Base-by-base conservation (phyloP, 2,329 filamentous ascomycete species). In the Ascochyta fabae region DNA sequence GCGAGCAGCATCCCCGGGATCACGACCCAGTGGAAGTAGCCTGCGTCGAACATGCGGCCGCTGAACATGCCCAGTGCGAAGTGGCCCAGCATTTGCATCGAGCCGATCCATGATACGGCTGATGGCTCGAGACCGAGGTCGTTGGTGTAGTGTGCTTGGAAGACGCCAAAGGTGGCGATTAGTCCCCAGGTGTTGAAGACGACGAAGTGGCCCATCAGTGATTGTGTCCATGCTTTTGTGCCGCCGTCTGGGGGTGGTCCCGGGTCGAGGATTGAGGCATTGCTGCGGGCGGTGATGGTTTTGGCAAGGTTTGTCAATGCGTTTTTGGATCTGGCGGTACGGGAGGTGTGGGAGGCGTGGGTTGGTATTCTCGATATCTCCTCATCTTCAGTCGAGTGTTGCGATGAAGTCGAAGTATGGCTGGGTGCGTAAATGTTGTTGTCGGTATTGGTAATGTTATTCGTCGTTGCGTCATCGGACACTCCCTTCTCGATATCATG, bases 71-170 rank as follows among this genome's bases (percentile, higher is more conserved):
- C 81, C 33, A 83, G 72, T 42, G 78, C 77, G 64, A 83, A 83
- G 34, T 82, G 78, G 8, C 81, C 67, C 36, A 81, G 79, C 64
- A 82, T 80, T 59, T 83, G 80, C 44, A 83, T 73, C 36, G 78
- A 80, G 1, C 81, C 81, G 1, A 84, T 78, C 81, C 81, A 84
- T 0, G 81, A 80, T 9, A 83, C 80, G 29, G 80, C 78, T 0
- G 79, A 81, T 1, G 69, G 66, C 19, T 72, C 64, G 0, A 72
- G 58, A 1, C 58, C 59, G 0, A 75, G 64, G 3, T 63, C 54
- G 13, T 59, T 45, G 1, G 69, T 72, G 59, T 77, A 77, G 58
- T 76, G 62, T 9, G 71, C 49, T 48, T 77, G 74, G 54, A 75
- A 77, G 3, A 74, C 69, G 16, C 74, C 73, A 19, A 75, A 77